phyloP scores from a whole-genome alignment of 345 rosid species.

The Firmiana major region DNA sequence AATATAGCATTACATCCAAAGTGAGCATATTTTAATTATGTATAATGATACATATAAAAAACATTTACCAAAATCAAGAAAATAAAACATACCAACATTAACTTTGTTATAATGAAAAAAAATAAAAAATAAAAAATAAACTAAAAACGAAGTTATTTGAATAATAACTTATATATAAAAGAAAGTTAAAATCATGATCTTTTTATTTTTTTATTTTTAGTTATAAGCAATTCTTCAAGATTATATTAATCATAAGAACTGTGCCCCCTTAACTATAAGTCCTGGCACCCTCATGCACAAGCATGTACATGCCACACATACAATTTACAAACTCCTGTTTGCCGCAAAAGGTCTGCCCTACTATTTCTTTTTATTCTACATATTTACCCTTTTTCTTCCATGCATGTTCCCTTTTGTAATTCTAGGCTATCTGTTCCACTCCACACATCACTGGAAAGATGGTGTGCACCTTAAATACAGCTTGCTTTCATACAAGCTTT shows the following conservation, averaged over 20 bases:
- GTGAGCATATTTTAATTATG: background rate
- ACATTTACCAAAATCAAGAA: background rate
- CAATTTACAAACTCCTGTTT: too few species aligned
- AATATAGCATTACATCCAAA: background rate
- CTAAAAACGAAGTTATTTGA: background rate
- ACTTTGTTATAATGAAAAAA: background rate
- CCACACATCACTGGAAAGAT: background rate
- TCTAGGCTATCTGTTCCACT: background rate
- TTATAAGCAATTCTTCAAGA: too few species aligned
- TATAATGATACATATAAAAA: background rate
- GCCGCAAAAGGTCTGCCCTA: too few species aligned
- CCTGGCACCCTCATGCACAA: background rate
- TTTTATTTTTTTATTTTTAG: too few species aligned
- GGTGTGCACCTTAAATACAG: background rate
- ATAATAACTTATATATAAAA: background rate
- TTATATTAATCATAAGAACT: background rate
- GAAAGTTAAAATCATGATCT: background rate
- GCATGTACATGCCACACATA: too few species aligned
- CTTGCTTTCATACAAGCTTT: background rate
- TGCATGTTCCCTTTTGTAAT: background rate
- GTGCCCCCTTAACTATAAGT: background rate
- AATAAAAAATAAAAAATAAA: background rate
- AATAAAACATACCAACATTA: too few species aligned
- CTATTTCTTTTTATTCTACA: background rate
- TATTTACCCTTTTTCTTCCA: background rate